These are phyloP conservation scores for Rhizopus microsporus DNA, from an alignment of 371 early-diverging fungal genomes.

Conservation along the genomic window DNA sequence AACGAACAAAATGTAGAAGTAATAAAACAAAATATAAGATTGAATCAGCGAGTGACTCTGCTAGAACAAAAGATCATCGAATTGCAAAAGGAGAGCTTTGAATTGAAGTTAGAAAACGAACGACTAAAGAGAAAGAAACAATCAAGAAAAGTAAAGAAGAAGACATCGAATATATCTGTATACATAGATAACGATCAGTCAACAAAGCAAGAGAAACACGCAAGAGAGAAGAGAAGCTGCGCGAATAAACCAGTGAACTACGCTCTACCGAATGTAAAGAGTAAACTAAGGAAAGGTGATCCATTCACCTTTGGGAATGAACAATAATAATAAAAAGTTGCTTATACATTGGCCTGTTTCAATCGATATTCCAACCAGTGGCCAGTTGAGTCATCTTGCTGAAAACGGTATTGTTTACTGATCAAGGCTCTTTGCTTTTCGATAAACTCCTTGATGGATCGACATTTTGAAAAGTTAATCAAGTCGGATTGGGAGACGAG, in stretches of 20 bases:
- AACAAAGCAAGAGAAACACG: background rate
- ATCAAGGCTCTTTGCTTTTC: slow-evolving; percentile 18
- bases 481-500: slow-evolving; percentile 12
- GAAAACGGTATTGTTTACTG: slow-evolving; percentile 35
- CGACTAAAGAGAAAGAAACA: background rate
- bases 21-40: slow-evolving; percentile 5
- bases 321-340: background rate
- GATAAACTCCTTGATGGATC: slow-evolving; percentile 26
- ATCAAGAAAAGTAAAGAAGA: slow-evolving; percentile 4
- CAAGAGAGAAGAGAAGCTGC: slow-evolving; percentile 2
- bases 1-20: slow-evolving; percentile 15
- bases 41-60: slow-evolving; percentile 7
- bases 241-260: slow-evolving; percentile 13
- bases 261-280: slow-evolving; percentile 13
- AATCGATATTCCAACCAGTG: slow-evolving; percentile 21
- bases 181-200: too few species aligned
- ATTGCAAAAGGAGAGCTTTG: slow-evolving; percentile 14
- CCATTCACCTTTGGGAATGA: slow-evolving; percentile 22
- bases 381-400: slow-evolving; percentile 22
- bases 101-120: slow-evolving; percentile 6
- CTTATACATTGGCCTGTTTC: background rate
- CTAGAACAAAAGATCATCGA: slow-evolving; percentile 8
- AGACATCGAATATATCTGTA: background rate
- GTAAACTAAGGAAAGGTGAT: slow-evolving; percentile 24
- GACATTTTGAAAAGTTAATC: slow-evolving; percentile 37